phyloP scores from a whole-genome alignment of 2,329 filamentous ascomycete genomes.

The Thermomyces lanuginosus region DNA sequence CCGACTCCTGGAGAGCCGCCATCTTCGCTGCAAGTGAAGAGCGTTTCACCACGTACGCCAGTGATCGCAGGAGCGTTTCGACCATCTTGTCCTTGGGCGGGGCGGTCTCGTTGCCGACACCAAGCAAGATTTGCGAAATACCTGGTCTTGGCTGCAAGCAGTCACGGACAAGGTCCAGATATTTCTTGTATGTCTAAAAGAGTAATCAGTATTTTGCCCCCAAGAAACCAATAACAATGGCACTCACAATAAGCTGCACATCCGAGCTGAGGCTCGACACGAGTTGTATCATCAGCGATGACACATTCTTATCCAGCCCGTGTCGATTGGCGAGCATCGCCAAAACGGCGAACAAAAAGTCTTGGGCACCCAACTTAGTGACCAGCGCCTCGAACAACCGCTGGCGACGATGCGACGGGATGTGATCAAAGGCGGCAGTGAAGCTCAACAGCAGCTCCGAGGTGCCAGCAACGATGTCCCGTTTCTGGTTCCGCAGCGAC shows the following conservation, averaged over 20 bases:
- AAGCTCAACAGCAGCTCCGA: slow-evolving; percentile 90
- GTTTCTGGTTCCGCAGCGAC: slow-evolving; percentile 62
- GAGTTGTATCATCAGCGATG: slow-evolving; percentile 60
- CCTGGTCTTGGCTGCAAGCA: slow-evolving; percentile 57
- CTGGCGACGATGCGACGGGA: slow-evolving; percentile 69
- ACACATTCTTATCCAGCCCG: slow-evolving; percentile 54
- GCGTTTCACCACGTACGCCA: slow-evolving; percentile 25
- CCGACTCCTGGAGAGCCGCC: slow-evolving; percentile 19
- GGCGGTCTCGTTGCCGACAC: slow-evolving; percentile 37
- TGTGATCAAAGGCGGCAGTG: slow-evolving; percentile 88
- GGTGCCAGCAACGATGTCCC: slow-evolving; percentile 63
- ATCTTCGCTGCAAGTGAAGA: slow-evolving; percentile 27
- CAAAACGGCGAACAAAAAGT: slow-evolving; percentile 75
- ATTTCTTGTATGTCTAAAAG: slow-evolving; percentile 52
- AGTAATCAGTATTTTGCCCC: slow-evolving; percentile 7
- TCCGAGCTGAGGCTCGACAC: slow-evolving; percentile 55
- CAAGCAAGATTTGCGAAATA: slow-evolving; percentile 57
- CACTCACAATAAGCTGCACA: slow-evolving; percentile 45
- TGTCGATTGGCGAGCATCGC: slow-evolving; percentile 87
- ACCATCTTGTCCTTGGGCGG: slow-evolving; percentile 26
- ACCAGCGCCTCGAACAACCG: slow-evolving; percentile 73
- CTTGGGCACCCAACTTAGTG: slow-evolving; percentile 65
- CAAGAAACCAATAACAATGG: neutral
- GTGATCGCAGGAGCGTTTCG: slow-evolving; percentile 25
- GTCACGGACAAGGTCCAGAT: slow-evolving; percentile 59